Evolutionary conservation across 2,329 filamentous ascomycete genomes (phyloP).

Genomic region (Alternaria brassicae): DNA sequence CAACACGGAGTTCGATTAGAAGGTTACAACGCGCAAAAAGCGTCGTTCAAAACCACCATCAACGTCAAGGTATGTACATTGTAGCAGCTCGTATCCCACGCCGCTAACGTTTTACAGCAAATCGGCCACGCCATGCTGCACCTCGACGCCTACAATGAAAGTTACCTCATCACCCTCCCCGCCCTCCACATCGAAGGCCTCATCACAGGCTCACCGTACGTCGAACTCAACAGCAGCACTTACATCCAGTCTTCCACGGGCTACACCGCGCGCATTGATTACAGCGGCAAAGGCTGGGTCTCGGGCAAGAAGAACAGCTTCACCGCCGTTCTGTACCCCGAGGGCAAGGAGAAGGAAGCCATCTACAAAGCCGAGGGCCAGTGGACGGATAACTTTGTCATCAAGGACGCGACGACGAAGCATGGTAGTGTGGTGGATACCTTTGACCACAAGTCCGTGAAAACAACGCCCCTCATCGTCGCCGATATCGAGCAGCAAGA

Average conservation of each 20-base stretch:
- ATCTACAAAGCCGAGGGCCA: slow-evolving; percentile 86
- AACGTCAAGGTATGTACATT: slow-evolving; percentile 71
- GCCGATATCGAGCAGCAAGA: slow-evolving; percentile 80
- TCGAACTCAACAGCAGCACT: slow-evolving; percentile 85
- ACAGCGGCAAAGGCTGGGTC: slow-evolving; percentile 92
- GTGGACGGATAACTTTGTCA: slow-evolving; percentile 84
- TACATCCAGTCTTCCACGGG: slow-evolving; percentile 88
- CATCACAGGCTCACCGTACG: slow-evolving; percentile 83
- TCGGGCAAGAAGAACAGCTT: slow-evolving; percentile 96
- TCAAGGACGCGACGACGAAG: slow-evolving; percentile 70
- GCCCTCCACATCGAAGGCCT: slow-evolving; percentile 92
- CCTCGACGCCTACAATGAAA: slow-evolving; percentile 71
- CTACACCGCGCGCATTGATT: slow-evolving; percentile 89
- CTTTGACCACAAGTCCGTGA: slow-evolving; percentile 57
- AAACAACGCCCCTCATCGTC: slow-evolving; percentile 72
- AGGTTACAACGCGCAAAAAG: slow-evolving; percentile 96
- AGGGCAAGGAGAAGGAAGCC: slow-evolving; percentile 72
- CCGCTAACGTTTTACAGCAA: too few species aligned
- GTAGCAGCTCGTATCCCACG: slow-evolving; percentile 10
- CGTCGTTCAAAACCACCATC: slow-evolving; percentile 91
- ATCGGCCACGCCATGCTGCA: slow-evolving; percentile 87
- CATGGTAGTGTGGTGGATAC: slow-evolving; percentile 51
- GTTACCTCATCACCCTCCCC: slow-evolving; percentile 90
- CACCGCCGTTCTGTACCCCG: slow-evolving; percentile 75
- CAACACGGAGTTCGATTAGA: slow-evolving; percentile 76